Conservation (phyloP, 2,329 filamentous ascomycete genomes). For the Penicillium vulpinum region DNA sequence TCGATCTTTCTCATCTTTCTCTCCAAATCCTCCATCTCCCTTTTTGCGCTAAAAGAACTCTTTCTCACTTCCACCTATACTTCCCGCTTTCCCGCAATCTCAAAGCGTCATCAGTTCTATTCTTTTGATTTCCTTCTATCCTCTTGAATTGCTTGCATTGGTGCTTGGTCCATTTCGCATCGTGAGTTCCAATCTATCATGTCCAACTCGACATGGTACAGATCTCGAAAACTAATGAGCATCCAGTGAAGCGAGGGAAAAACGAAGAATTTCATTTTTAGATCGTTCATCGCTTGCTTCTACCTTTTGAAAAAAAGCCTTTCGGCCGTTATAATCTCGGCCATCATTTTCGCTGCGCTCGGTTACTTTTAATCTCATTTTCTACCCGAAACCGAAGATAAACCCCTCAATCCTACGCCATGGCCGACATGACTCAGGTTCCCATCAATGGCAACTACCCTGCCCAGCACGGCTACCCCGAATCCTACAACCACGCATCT, state of each 20-base stretch:
- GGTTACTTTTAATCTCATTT: conserved; percentile 20
- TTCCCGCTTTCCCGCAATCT: conserved; percentile 19
- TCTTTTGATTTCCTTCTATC: conserved; percentile 15
- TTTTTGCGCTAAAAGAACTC: conserved; percentile 26
- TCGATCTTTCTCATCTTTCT: conserved; percentile 19
- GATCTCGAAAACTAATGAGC: conserved; percentile 21
- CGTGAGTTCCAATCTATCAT: conserved; percentile 25
- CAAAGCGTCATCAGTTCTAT: conserved; percentile 9
- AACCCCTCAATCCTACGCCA: conserved; percentile 26
- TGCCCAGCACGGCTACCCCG: conserved; percentile 41
- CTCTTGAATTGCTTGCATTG: conserved; percentile 25
- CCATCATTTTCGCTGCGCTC: conserved; percentile 7
- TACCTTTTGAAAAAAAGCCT: conserved; percentile 8
- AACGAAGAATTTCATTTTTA: conserved; percentile 19
- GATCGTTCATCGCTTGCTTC: conserved; percentile 15
- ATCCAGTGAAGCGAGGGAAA: conserved; percentile 25
- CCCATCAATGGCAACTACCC: conserved; percentile 46
- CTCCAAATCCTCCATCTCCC: conserved; percentile 17
- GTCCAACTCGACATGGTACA: conserved; percentile 1
- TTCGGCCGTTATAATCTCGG: conserved; percentile 8
- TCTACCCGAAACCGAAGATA: conserved; percentile 11
- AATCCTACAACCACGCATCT: conserved; percentile 38
- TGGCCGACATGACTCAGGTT: conserved; percentile 44
- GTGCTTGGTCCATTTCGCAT: conserved; percentile 30
- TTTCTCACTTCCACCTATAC: conserved; percentile 25